Percentiles rank a stretch among this genome's conserved stretches.
These are phyloP conservation scores for Kregervanrija pseudodelftensis DNA, from an alignment of 805 yeast species.

Conservation along the genomic window DNA sequence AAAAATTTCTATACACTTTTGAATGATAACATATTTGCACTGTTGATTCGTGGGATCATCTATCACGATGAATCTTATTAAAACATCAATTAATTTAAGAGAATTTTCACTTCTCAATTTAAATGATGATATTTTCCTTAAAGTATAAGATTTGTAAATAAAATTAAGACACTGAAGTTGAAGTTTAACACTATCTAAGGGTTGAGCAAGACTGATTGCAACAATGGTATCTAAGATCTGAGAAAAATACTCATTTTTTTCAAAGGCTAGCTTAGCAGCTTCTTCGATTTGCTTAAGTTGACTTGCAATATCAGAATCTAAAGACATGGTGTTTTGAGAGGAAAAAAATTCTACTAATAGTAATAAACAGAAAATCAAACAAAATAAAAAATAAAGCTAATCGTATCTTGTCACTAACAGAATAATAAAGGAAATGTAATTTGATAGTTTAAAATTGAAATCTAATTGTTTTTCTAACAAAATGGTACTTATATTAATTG, in stretches of 20 bases:
- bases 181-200: conserved; percentile 8
- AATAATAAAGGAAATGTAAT: too few species aligned
- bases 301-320: too few species aligned
- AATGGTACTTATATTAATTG: too few species aligned
- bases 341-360: too few species aligned
- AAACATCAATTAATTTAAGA: conserved; percentile 16
- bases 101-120: conserved; percentile 15
- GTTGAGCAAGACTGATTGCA: conserved; percentile 10
- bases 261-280: conserved; percentile 13
- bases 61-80: conserved; percentile 17
- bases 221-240: conserved; percentile 13
- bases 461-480: too few species aligned
- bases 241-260: conserved; percentile 10
- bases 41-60: conserved; percentile 10
- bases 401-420: too few species aligned
- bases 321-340: too few species aligned
- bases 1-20: conserved; percentile 28
- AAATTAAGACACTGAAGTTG: conserved; percentile 20
- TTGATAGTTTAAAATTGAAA: too few species aligned
- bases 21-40: conserved; percentile 14
- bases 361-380: too few species aligned
- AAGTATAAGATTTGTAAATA: conserved; percentile 19
- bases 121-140: conserved; percentile 15
- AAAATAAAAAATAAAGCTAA: too few species aligned
- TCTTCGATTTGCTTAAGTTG: conserved; percentile 11